Conservation (phyloP, 371 early-diverging fungal species). For the Mucor lusitanicus region DNA sequence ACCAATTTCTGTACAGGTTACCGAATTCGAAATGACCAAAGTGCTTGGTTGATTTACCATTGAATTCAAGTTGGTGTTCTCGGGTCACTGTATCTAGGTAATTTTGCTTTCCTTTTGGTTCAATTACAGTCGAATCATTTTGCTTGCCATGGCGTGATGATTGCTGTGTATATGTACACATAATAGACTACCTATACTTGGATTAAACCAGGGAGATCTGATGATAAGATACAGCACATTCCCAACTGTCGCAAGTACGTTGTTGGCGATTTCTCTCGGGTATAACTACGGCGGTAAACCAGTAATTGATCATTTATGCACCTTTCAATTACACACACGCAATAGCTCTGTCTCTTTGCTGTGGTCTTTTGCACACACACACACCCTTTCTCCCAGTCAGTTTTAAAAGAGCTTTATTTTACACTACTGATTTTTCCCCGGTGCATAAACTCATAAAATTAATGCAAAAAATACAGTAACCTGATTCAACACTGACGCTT, state of each 20-base stretch:
- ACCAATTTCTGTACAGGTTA: not conserved
- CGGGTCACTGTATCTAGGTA: not conserved
- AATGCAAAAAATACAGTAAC: slow-evolving; percentile 2
- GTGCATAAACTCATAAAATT: slow-evolving; percentile 11
- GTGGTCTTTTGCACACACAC: too few relatives aligned
- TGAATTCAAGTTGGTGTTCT: not conserved
- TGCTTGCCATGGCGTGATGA: not conserved
- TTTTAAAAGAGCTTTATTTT: slow-evolving; percentile 13
- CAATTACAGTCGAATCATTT: not conserved
- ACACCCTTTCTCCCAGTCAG: slow-evolving; percentile 3
- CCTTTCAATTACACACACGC: not conserved
- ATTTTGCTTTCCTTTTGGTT: not conserved
- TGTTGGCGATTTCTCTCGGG: slow-evolving; percentile 4
- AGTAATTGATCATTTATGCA: slow-evolving; percentile 4
- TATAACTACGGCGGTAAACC: slow-evolving; percentile 5
- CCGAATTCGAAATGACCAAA: not conserved
- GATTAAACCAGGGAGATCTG: not conserved
- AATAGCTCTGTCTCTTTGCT: too few relatives aligned
- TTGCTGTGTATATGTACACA: not conserved
- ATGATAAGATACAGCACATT: not conserved
- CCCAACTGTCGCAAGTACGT: not conserved
- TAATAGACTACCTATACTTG: not conserved
- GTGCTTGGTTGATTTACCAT: not conserved
- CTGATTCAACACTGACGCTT: not conserved
- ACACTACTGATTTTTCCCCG: not conserved